Evolutionary conservation across 768 basidiomycete species (phyloP), one percentile per base, ranked within the genome.

Genomic region (Leucocoprinus sp.): DNA sequence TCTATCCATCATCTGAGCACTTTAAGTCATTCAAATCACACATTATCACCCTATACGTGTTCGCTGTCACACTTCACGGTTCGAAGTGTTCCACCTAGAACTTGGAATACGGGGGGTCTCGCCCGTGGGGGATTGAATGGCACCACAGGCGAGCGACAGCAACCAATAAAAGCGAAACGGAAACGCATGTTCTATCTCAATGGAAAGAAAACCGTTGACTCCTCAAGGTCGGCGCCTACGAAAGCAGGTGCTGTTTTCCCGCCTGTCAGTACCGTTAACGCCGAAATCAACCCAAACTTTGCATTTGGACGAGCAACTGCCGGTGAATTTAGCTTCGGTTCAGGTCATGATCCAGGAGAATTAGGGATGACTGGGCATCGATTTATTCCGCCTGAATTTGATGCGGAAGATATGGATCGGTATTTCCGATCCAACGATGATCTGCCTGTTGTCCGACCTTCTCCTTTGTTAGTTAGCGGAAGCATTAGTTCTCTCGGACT

Each of bases 21-120:
- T 3, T 77, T 99, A 37, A 82, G 80, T 15, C 74, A 83, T 54
- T 92, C 91, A 1, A 91, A 96, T 56, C 95, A 96, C 57, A 99
- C 95, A 0, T 68, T 99, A 2, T 91, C 87, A 0, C 95, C 93
- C 0, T 97, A 95, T 62, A 96, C 93, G 5, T 80, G 91, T 43
- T 82, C 84, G 11, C 71, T 92, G 22, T 83, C 86, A 49, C 92
- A 96, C 62, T 93, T 95, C 60, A 90, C 93, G 1, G 91, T 96
- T 9, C 77, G 93, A 24, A 90, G 88, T 48, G 87, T 84, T 18
- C 92, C 91, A 0, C 86, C 82, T 15, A 68, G 78, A 24, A 57
- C 54, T 8, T 57, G 59, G 6, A 59, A 62, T 19, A 42, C 57
- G 2, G 50, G 49, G 18, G 50, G 53, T 12, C 28, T 51, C 4